phyloP scores from a whole-genome alignment of 2,329 filamentous ascomycete genomes.

The Trichophyton equinum region DNA sequence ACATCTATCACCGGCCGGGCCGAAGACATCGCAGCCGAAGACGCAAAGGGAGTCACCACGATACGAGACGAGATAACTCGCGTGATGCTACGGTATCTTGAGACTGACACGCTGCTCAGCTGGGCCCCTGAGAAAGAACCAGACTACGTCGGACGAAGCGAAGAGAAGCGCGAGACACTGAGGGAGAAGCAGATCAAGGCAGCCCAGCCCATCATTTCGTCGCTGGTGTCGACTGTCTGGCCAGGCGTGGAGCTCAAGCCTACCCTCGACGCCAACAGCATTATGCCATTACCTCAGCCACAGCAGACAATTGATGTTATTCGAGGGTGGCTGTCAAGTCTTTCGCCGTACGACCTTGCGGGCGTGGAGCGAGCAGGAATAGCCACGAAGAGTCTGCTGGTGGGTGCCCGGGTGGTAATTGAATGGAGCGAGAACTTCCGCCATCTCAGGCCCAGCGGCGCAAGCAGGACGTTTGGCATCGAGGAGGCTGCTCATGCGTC shows the following conservation, averaged over 20 bases:
- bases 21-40: slow-evolving; percentile 63
- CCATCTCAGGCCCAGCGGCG: slow-evolving; percentile 33
- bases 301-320: slow-evolving; percentile 66
- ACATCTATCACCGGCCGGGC: slow-evolving; percentile 76
- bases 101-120: slow-evolving; percentile 86
- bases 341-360: slow-evolving; percentile 70
- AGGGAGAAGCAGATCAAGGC: slow-evolving; percentile 58
- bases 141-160: slow-evolving; percentile 38
- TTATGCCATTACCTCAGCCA: slow-evolving; percentile 62
- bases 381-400: slow-evolving; percentile 74
- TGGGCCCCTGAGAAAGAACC: slow-evolving; percentile 55
- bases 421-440: slow-evolving; percentile 75
- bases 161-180: slow-evolving; percentile 45
- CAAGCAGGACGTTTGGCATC: slow-evolving; percentile 51
- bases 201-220: slow-evolving; percentile 58
- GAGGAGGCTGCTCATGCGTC: slow-evolving; percentile 68
- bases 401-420: slow-evolving; percentile 61
- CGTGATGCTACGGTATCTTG: slow-evolving; percentile 69
- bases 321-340: slow-evolving; percentile 58
- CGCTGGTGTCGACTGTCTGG: slow-evolving; percentile 64
- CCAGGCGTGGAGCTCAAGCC: slow-evolving; percentile 67
- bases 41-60: slow-evolving; percentile 39
- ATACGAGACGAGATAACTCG: slow-evolving; percentile 53
- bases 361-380: slow-evolving; percentile 73
- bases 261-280: slow-evolving; percentile 65